A percentile compares a stretch with the other conserved stretches of the same genome.
These are phyloP conservation scores for Pseudevernia furfuracea DNA, from an alignment of 495 filamentous ascomycete species.

Conservation along the genomic window DNA sequence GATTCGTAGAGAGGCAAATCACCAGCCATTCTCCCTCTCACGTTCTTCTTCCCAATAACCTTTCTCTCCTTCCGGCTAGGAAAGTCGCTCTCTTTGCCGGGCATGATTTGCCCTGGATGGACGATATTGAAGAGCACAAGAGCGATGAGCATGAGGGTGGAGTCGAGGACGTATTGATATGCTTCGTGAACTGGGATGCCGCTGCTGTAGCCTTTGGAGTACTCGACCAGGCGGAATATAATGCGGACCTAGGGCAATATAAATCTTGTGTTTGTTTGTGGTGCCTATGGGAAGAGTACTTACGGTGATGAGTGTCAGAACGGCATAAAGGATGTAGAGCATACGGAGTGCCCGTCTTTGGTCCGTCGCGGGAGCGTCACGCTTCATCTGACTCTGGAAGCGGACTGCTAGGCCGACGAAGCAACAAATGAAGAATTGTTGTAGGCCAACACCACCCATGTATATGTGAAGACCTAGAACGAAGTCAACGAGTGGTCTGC, in stretches of 20 bases:
- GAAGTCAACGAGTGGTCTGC: conserved; percentile 25
- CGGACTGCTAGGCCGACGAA: conserved; percentile 42
- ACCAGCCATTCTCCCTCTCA: conserved; percentile 3
- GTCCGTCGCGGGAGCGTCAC: conserved; percentile 12
- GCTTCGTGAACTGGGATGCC: conserved; percentile 44
- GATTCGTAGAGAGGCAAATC: not conserved
- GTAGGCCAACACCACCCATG: conserved; percentile 53
- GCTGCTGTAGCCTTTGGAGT: conserved; percentile 32
- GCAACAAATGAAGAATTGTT: conserved; percentile 50
- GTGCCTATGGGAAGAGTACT: conserved; percentile 18
- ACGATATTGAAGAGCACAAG: conserved; percentile 40
- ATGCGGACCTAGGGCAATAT: conserved; percentile 40
- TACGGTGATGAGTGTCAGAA: conserved; percentile 46
- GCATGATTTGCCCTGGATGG: conserved; percentile 48
- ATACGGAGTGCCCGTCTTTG: conserved; percentile 29
- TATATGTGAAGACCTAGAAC: conserved; percentile 48
- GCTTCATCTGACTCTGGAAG: conserved; percentile 40
- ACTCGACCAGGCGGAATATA: conserved; percentile 53
- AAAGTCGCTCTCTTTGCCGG: conserved; percentile 35
- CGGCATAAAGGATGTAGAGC: conserved; percentile 44
- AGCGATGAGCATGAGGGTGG: conserved; percentile 49
- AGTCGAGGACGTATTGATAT: conserved; percentile 50
- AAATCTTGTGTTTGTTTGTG: not conserved
- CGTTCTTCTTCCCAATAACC: conserved; percentile 15
- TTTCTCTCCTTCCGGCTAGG: conserved; percentile 24